These are phyloP conservation scores for Dendrostoma leiphaemia DNA, from an alignment of 2,329 filamentous ascomycete species.

Conservation along the genomic window DNA sequence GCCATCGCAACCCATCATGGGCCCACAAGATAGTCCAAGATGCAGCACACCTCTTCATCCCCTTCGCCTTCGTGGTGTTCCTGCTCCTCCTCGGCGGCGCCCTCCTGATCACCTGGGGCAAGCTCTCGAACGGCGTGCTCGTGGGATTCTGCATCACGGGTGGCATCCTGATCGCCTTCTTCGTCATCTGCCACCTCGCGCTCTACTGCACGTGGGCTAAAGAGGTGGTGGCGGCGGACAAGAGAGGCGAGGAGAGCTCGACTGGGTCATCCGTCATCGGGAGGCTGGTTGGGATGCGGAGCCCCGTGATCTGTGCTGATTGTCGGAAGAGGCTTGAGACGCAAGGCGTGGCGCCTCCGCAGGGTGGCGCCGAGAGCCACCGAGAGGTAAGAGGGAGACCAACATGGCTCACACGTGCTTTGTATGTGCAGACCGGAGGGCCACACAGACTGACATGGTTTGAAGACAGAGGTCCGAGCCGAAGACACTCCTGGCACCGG, in stretches of 20 bases:
- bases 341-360: neutral
- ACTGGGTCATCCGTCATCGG: neutral
- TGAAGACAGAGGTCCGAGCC: neutral
- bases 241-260: neutral
- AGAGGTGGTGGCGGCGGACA: neutral
- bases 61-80: constrained; percentile 7
- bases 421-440: too few species aligned
- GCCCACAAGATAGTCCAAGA: constrained; percentile 6
- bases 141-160: constrained; percentile 7
- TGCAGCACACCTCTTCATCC: constrained; percentile 7
- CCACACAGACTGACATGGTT: neutral
- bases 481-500: neutral
- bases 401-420: too few species aligned
- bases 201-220: constrained; percentile 7
- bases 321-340: neutral
- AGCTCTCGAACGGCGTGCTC: constrained; percentile 1
- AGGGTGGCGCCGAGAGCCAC: neutral
- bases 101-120: constrained; percentile 8
- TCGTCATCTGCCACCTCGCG: constrained; percentile 6
- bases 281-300: neutral
- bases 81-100: neutral
- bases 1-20: neutral
- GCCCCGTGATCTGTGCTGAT: neutral
- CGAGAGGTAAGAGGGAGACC: constrained; percentile 2
- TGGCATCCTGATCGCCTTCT: constrained; percentile 2